phyloP scores from a whole-genome alignment of 2,329 filamentous ascomycete genomes.

The Calonectria montana region DNA sequence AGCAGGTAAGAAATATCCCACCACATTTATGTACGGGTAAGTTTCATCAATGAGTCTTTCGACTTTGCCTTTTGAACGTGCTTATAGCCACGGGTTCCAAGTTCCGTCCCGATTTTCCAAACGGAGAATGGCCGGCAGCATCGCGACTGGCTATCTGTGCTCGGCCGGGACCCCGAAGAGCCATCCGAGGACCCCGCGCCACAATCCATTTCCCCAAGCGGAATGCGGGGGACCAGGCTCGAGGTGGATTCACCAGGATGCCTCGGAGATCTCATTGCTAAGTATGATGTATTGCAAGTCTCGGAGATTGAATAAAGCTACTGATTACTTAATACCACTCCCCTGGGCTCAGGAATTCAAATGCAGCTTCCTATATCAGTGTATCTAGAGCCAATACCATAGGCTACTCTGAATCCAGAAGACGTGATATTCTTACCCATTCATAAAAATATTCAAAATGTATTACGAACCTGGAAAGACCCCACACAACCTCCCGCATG shows the following conservation, averaged over 20 bases:
- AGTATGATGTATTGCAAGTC: background rate
- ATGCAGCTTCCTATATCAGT: background rate
- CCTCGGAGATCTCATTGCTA: background rate
- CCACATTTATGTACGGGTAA: background rate
- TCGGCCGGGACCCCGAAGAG: background rate
- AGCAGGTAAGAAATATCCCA: background rate
- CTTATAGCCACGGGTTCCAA: background rate
- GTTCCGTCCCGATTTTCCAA: background rate
- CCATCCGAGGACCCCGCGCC: background rate
- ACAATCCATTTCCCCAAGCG: background rate
- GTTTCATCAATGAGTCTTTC: background rate
- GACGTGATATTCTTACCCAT: background rate
- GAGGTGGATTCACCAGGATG: background rate
- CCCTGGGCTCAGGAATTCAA: background rate
- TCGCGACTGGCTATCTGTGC: background rate
- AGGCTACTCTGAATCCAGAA: background rate
- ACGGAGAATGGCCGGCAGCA: background rate
- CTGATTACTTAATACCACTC: background rate
- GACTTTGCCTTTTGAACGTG: background rate
- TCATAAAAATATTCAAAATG: background rate
- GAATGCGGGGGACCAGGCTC: background rate
- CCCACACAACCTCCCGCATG: conserved; percentile 9
- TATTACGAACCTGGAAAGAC: conserved; percentile 18
- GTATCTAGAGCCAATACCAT: background rate
- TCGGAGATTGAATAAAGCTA: background rate